Evolutionary conservation across 768 basidiomycete genomes (phyloP).

Genomic region (Calvatia gigantea): DNA sequence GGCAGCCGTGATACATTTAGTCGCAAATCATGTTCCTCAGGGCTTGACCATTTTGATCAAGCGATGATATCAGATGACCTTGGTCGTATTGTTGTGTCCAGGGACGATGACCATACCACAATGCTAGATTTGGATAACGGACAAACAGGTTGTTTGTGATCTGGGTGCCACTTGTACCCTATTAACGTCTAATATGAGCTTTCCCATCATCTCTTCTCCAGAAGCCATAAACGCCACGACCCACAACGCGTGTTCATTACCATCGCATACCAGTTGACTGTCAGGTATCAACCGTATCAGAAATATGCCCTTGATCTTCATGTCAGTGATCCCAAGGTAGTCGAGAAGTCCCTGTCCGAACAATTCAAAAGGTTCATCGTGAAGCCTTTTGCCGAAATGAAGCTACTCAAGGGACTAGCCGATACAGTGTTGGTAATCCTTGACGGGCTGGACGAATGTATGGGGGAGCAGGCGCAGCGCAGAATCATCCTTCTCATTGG

Average conservation of each 20-base stretch:
- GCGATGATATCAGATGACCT: not conserved
- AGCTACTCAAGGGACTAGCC: not conserved
- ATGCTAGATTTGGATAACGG: too few species aligned
- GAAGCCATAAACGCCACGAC: not conserved
- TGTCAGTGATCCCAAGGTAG: slow-evolving; percentile 1
- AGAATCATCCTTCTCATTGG: slow-evolving; percentile 15
- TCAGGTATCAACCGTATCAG: not conserved
- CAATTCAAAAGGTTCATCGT: slow-evolving; percentile 16
- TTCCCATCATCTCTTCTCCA: too few species aligned
- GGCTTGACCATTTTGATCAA: not conserved
- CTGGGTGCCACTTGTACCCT: too few species aligned
- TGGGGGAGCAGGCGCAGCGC: slow-evolving; percentile 8
- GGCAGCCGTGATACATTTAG: not conserved
- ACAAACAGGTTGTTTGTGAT: too few species aligned
- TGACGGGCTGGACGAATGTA: slow-evolving; percentile 27
- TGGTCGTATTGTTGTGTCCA: not conserved
- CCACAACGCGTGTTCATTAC: slow-evolving; percentile 16
- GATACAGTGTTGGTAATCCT: slow-evolving; percentile 12
- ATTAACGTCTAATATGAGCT: too few species aligned
- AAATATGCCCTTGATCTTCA: slow-evolving; percentile 9
- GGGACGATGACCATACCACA: not conserved
- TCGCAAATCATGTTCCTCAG: not conserved
- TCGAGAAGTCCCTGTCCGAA: slow-evolving; percentile 1
- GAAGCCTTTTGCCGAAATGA: slow-evolving; percentile 6
- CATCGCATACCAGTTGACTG: slow-evolving; percentile 20